Conservation (phyloP, 2,329 filamentous ascomycete species). For the Chrysoporthe puriensis region DNA sequence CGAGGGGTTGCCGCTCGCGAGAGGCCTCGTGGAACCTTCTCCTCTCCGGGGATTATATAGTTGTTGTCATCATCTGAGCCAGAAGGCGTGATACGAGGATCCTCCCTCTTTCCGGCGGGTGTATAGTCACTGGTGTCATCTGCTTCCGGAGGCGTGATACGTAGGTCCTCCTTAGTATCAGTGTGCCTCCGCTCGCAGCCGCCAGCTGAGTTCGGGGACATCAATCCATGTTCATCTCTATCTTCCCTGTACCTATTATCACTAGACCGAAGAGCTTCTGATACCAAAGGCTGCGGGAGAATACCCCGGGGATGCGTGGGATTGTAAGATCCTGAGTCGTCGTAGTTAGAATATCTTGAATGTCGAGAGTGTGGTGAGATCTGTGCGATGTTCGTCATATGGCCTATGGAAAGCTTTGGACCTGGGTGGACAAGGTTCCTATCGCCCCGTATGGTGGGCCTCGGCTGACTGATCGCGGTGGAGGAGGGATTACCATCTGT, state of each 20-base stretch:
- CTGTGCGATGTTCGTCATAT: slow-evolving; percentile 16
- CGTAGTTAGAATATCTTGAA: too few species aligned
- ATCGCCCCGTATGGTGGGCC: too few species aligned
- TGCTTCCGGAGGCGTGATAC: neutral
- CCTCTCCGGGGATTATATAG: neutral
- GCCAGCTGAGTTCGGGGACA: too few species aligned
- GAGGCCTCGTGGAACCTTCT: neutral
- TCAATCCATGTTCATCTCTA: neutral
- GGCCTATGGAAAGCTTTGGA: neutral
- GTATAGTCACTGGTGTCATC: neutral
- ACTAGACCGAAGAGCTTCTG: neutral
- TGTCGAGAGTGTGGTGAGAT: neutral
- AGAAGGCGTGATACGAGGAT: neutral
- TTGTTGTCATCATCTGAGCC: too few species aligned
- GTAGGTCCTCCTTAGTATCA: too few species aligned
- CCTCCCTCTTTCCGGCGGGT: neutral
- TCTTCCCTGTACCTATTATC: neutral
- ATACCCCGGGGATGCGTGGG: neutral
- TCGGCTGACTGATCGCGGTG: neutral
- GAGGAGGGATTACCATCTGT: neutral
- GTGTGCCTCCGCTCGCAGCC: too few species aligned
- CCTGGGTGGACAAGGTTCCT: neutral
- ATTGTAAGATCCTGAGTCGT: neutral
- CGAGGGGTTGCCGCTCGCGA: neutral
- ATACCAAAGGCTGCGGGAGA: neutral